These are phyloP conservation scores for Naganishia kalamii DNA, from an alignment of 768 basidiomycete genomes.

Conservation along the genomic window DNA sequence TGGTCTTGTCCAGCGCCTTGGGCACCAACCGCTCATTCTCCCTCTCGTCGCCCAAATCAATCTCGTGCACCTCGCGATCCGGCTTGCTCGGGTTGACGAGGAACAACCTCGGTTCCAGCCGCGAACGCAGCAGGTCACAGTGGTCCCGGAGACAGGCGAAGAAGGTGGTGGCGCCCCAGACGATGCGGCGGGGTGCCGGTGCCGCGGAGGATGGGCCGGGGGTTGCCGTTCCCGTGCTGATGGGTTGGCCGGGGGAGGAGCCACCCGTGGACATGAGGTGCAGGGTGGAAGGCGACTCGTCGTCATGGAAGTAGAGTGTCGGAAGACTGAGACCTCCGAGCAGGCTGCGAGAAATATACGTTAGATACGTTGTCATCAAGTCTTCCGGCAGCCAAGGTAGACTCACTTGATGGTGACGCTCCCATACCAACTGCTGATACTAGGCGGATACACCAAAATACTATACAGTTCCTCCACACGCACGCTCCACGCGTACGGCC, in stretches of 20 bases:
- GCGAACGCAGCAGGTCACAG: constrained; percentile 67
- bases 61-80: constrained; percentile 89
- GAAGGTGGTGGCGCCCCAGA: constrained; percentile 83
- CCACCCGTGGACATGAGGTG: constrained; percentile 31
- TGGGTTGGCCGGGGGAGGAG: constrained; percentile 2
- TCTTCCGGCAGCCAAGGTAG: constrained; percentile 30
- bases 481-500: constrained; percentile 27
- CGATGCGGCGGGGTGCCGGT: constrained; percentile 17
- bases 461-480: constrained; percentile 48
- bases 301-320: constrained; percentile 91
- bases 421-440: constrained; percentile 57
- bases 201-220: constrained; percentile 9
- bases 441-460: constrained; percentile 65
- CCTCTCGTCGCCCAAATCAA: constrained; percentile 33
- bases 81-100: constrained; percentile 84
- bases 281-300: constrained; percentile 70
- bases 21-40: constrained; percentile 24
- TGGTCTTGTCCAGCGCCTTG: constrained; percentile 12
- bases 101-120: constrained; percentile 75
- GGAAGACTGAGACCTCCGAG: constrained; percentile 58
- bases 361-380: constrained; percentile 34
- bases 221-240: background rate
- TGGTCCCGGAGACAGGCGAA: constrained; percentile 63
- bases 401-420: constrained; percentile 82
- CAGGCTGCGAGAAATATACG: constrained; percentile 22